Base-by-base conservation (phyloP, 148 eudicot genomes). In the Agrostemma githago region DNA sequence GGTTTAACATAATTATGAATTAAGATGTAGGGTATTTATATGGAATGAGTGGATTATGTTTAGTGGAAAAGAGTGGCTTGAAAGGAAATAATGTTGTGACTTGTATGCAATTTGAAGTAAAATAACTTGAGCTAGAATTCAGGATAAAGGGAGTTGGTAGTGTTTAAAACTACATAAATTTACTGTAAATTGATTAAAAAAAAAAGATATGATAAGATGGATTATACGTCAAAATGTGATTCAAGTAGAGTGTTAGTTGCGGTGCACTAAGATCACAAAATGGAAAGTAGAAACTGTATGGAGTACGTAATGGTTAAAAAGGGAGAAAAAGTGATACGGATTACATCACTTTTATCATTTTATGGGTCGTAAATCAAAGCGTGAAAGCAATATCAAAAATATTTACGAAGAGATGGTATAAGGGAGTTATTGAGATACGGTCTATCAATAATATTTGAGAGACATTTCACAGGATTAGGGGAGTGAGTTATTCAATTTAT, bases 111-210 rank as follows among this genome's bases (percentile, higher is more conserved):
- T 42, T 70, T 48, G 8, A 70, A 70, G 72, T 21, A 51, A 34
- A 51, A 70, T 70, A 51, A 58, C 72, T 53, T 70, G 40, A 51
- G 3, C 72, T 51, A 34, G 51, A 70, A 70, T 53, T 51, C 53
- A 11, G 72, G 60, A 37, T 70, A 51, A 51, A 68, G 38, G 37
- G 39, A 46, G 39, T 44, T 19, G 39, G 72, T 68, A 9, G 8
- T 48, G 48, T 6, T 6, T 19, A 21, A 8, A 46, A 48, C 41
- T 20, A 69, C 34, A 21, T 9, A 51, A 68, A 44, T 5, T 44
- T 14, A 38, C 4, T 66, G 70, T 66, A 66, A 65, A 41, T 66
- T 66, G 26, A 66, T 41, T 41, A 6, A 19, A 42, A 66, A 66
- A 6, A 19, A 42, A 66, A 66, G 70, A 42, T 20, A 68, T 0